A percentile compares a stretch with the other conserved stretches of the same genome.
Evolutionary conservation across 148 eudicot genomes (phyloP).

Genomic region (Bassia scoparia): DNA sequence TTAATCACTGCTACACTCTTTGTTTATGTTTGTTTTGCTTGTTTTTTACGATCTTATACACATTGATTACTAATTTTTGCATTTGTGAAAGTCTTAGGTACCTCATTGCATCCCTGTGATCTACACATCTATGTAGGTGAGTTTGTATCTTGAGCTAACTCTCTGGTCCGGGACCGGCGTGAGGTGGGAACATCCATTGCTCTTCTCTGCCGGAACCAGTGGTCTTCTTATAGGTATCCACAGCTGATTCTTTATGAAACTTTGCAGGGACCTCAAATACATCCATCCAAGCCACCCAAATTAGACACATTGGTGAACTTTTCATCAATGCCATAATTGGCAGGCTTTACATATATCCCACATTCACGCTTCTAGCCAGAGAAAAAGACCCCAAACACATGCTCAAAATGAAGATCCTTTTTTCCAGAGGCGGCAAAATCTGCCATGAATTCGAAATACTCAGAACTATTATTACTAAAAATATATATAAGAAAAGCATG

Average conservation of each 20-base stretch:
- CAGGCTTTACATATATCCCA: constrained; percentile 36
- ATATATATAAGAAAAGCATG: too few relatives aligned
- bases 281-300: constrained; percentile 70
- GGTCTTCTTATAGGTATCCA: constrained; percentile 55
- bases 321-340: constrained; percentile 22
- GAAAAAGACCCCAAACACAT: constrained; percentile 25
- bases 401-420: constrained; percentile 43
- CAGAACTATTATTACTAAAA: too few relatives aligned
- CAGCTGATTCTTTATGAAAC: constrained; percentile 46
- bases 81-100: neutral
- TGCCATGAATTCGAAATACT: constrained; percentile 39
- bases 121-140: too few relatives aligned
- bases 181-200: constrained; percentile 49
- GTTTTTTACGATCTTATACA: constrained; percentile 12
- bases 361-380: constrained; percentile 17
- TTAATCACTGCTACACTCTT: neutral
- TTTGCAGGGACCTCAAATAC: constrained; percentile 52
- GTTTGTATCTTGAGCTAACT: constrained; percentile 81
- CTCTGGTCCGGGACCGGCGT: constrained; percentile 51
- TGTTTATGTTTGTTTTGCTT: neutral
- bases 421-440: constrained; percentile 53
- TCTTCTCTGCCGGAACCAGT: constrained; percentile 50
- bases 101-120: too few relatives aligned
- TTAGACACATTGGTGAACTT: constrained; percentile 47
- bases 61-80: neutral